Evolutionary conservation across 345 rosid species (phyloP).

Genomic region (Cardiospermum halicacabum): DNA sequence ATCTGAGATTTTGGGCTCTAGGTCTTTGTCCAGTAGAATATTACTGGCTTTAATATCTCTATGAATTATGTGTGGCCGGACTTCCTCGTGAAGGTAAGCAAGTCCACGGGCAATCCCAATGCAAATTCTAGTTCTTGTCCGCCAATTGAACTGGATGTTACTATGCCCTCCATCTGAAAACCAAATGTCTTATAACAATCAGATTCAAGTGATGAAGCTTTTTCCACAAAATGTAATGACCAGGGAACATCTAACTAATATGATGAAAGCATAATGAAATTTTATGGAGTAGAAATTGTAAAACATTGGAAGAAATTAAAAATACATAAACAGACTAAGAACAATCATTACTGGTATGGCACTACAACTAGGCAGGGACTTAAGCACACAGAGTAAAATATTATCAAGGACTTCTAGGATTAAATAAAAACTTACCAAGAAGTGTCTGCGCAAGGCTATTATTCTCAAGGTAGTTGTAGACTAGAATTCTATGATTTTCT

Average conservation of each 20-base stretch:
- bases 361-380: background rate
- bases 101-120: conserved; percentile 82
- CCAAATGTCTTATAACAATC: conserved; percentile 13
- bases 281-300: background rate
- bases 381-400: conserved; percentile 4
- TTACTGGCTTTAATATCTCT: conserved; percentile 99
- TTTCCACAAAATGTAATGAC: background rate
- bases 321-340: background rate
- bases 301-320: background rate
- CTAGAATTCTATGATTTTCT: conserved; percentile 73
- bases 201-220: conserved; percentile 1
- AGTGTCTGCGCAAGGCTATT: conserved; percentile 85
- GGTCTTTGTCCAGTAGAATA: conserved; percentile 74
- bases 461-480: conserved; percentile 87
- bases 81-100: conserved; percentile 84
- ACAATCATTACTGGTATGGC: background rate
- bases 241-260: background rate
- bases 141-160: conserved; percentile 74
- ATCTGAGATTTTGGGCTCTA: conserved; percentile 85
- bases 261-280: background rate
- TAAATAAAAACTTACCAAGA: conserved; percentile 47
- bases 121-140: conserved; percentile 58
- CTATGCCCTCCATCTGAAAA: conserved; percentile 50
- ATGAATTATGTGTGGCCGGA: conserved; percentile 71
- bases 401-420: conserved; percentile 2